Percentiles rank a stretch among this genome's conserved stretches.
Conservation (phyloP, 2,329 filamentous ascomycete species). For the Aspergillus hortae region DNA sequence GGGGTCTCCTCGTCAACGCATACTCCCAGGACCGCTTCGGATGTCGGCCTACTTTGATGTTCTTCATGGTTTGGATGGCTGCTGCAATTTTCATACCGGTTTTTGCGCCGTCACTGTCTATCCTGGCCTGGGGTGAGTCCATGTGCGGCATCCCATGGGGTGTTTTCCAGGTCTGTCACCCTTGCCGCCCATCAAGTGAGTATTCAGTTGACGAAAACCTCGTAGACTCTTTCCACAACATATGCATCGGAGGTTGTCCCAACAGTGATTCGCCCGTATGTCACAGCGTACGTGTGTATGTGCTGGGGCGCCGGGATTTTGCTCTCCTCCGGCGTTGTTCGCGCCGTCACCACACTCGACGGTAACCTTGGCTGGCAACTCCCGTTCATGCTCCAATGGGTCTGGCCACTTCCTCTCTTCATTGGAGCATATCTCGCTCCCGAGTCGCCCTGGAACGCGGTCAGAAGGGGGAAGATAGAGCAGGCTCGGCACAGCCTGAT, state of each 20-base stretch:
- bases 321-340: slow-evolving; percentile 22
- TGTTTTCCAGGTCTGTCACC: slow-evolving; percentile 3
- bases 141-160: slow-evolving; percentile 12
- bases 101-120: slow-evolving; percentile 7
- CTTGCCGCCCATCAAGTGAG: not conserved
- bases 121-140: slow-evolving; percentile 6
- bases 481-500: not conserved
- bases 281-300: slow-evolving; percentile 25
- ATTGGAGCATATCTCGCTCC: slow-evolving; percentile 27
- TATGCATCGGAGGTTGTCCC: slow-evolving; percentile 31
- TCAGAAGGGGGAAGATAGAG: not conserved
- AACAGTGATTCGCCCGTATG: slow-evolving; percentile 26
- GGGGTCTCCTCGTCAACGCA: slow-evolving; percentile 21
- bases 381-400: slow-evolving; percentile 16
- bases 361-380: slow-evolving; percentile 17
- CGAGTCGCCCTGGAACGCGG: slow-evolving; percentile 20
- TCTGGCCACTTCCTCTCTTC: slow-evolving; percentile 20
- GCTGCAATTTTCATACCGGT: slow-evolving; percentile 15
- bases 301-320: slow-evolving; percentile 26
- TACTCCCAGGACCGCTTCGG: slow-evolving; percentile 23
- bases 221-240: slow-evolving; percentile 9
- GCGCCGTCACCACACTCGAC: slow-evolving; percentile 14
- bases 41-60: slow-evolving; percentile 21
- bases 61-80: slow-evolving; percentile 5
- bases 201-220: not conserved